phyloP scores from a whole-genome alignment of 768 basidiomycete species.

The Mycena chlorophos region DNA sequence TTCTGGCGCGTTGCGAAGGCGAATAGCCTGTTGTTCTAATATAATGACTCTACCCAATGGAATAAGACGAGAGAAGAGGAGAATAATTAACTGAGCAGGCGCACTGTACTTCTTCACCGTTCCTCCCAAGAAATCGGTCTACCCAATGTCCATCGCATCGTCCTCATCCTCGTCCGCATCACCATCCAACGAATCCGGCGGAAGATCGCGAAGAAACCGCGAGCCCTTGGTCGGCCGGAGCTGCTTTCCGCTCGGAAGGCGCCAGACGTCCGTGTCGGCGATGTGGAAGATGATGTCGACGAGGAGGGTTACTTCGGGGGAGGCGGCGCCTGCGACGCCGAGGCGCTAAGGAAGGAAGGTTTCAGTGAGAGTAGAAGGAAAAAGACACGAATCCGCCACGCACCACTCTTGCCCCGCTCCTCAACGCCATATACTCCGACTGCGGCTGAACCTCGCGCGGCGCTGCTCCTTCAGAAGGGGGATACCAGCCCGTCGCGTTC shows the following conservation, averaged over 20 bases:
- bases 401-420: slow-evolving; percentile 13
- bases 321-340: slow-evolving; percentile 15
- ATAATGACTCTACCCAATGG: no score
- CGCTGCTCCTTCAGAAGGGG: not conserved
- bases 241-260: not conserved
- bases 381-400: not conserved
- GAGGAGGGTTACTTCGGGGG: slow-evolving; percentile 7
- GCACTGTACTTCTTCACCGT: no score
- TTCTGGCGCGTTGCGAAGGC: no score
- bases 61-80: no score
- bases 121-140: no score
- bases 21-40: no score
- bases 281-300: slow-evolving; percentile 18
- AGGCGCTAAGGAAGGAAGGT: slow-evolving; percentile 8
- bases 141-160: not conserved
- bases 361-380: not conserved
- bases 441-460: not conserved
- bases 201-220: not conserved
- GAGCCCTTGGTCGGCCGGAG: not conserved
- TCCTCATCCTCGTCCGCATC: no score
- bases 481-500: slow-evolving; percentile 17
- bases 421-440: slow-evolving; percentile 8
- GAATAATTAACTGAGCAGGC: no score
- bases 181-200: not conserved
- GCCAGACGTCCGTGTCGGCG: slow-evolving; percentile 17